These are phyloP conservation scores for Cercospora zeae-maydis DNA, from an alignment of 2,329 filamentous ascomycete genomes.

Conservation along the genomic window DNA sequence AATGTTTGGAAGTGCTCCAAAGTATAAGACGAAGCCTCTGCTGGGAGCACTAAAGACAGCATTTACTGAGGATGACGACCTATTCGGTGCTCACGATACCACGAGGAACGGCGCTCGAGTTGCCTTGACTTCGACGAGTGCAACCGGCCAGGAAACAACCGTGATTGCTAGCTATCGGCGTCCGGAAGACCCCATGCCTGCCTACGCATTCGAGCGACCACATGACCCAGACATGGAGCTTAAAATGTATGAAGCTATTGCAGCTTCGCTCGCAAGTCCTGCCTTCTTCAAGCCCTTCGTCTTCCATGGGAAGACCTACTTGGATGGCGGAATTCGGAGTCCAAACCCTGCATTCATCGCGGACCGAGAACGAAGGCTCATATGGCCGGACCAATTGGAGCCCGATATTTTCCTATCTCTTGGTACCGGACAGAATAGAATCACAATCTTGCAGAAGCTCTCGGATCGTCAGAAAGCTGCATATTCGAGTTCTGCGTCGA, in stretches of 20 bases:
- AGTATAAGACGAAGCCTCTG: slow-evolving; percentile 37
- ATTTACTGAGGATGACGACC: slow-evolving; percentile 37
- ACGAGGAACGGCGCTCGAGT: slow-evolving; percentile 37
- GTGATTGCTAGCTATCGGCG: slow-evolving; percentile 49
- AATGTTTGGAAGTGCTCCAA: slow-evolving; percentile 29
- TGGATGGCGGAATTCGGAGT: slow-evolving; percentile 50
- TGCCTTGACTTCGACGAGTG: slow-evolving; percentile 44
- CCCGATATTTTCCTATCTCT: slow-evolving; percentile 38
- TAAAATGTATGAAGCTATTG: slow-evolving; percentile 52
- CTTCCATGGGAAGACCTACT: slow-evolving; percentile 47
- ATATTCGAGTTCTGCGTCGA: slow-evolving; percentile 6
- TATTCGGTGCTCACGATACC: slow-evolving; percentile 28
- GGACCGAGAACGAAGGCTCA: slow-evolving; percentile 42
- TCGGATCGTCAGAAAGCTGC: slow-evolving; percentile 26
- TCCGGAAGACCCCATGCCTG: slow-evolving; percentile 27
- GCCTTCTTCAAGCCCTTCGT: slow-evolving; percentile 52
- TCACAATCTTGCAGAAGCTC: slow-evolving; percentile 31
- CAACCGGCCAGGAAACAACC: slow-evolving; percentile 40
- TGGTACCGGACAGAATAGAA: slow-evolving; percentile 36
- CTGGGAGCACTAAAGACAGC: slow-evolving; percentile 39
- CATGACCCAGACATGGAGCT: slow-evolving; percentile 41
- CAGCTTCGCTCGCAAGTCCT: slow-evolving; percentile 51
- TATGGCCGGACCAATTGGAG: slow-evolving; percentile 35
- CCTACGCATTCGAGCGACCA: slow-evolving; percentile 42
- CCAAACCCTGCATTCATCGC: slow-evolving; percentile 53